Evolutionary conservation across 2,329 filamentous ascomycete genomes (phyloP).

Genomic region (Aspergillus transmontanensis): DNA sequence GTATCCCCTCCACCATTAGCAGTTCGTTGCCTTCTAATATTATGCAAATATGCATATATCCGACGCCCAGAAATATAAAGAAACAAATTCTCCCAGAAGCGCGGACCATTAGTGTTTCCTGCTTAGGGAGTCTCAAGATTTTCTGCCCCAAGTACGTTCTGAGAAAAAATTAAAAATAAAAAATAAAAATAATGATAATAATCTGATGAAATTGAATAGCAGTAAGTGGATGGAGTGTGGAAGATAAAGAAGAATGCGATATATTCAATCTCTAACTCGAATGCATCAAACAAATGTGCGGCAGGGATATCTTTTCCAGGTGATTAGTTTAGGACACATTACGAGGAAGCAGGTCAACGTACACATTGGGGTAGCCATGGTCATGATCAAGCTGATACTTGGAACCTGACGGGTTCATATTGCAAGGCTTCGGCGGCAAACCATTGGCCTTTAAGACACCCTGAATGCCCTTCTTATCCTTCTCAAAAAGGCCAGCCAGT

Average conservation of each 20-base stretch:
- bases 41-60: not conserved
- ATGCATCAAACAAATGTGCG: slow-evolving; percentile 46
- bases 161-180: not conserved
- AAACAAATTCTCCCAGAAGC: not conserved
- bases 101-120: not conserved
- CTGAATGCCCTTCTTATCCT: slow-evolving; percentile 57
- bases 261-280: slow-evolving; percentile 11
- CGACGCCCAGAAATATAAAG: not conserved
- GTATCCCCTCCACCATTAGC: not conserved
- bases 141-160: not conserved
- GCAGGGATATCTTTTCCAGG: slow-evolving; percentile 45
- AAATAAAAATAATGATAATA: too few species aligned
- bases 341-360: slow-evolving; percentile 44
- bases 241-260: slow-evolving; percentile 1
- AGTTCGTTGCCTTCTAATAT: not conserved
- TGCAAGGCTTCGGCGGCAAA: slow-evolving; percentile 81
- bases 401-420: slow-evolving; percentile 56
- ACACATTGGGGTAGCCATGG: slow-evolving; percentile 71
- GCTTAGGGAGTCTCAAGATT: not conserved
- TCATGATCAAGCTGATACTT: slow-evolving; percentile 68
- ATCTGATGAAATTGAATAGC: not conserved
- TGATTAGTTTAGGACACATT: slow-evolving; percentile 29
- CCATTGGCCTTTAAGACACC: slow-evolving; percentile 73
- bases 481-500: slow-evolving; percentile 73
- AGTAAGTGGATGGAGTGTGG: not conserved